These are phyloP conservation scores for Xylariaceae sp. DNA, from an alignment of 2,329 filamentous ascomycete species.

Conservation along the genomic window DNA sequence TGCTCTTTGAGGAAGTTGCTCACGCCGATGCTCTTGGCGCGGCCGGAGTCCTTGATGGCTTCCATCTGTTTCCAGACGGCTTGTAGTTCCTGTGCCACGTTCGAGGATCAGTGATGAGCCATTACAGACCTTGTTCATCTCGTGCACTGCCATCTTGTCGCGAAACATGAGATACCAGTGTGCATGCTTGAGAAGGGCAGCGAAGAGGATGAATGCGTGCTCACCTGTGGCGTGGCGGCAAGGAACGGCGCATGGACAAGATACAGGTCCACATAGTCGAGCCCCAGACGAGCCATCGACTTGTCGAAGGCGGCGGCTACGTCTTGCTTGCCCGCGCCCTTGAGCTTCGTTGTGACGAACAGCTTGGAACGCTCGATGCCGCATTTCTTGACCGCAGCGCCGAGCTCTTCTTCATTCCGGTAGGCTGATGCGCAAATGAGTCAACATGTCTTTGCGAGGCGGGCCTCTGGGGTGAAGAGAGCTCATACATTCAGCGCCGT, in stretches of 20 bases:
- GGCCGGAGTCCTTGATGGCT: slow-evolving; percentile 62
- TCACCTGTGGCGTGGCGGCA: slow-evolving; percentile 30
- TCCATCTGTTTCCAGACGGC: slow-evolving; percentile 56
- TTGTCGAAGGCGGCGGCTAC: slow-evolving; percentile 49
- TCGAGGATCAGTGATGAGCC: slow-evolving; percentile 18
- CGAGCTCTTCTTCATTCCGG: slow-evolving; percentile 65
- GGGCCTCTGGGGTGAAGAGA: too few relatives aligned
- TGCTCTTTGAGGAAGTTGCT: slow-evolving; percentile 65
- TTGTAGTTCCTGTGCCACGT: slow-evolving; percentile 43
- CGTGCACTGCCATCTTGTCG: too few relatives aligned
- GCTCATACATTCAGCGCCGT: slow-evolving; percentile 66
- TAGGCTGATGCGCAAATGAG: too few relatives aligned
- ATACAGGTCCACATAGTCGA: slow-evolving; percentile 71
- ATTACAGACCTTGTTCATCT: too few relatives aligned
- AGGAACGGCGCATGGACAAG: slow-evolving; percentile 57
- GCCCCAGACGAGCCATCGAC: slow-evolving; percentile 60
- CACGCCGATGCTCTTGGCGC: slow-evolving; percentile 68
- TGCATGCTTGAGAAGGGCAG: too few relatives aligned
- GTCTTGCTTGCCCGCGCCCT: slow-evolving; percentile 34
- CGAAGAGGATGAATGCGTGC: too few relatives aligned
- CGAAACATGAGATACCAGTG: too few relatives aligned
- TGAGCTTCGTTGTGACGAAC: slow-evolving; percentile 62
- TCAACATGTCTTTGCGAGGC: too few relatives aligned
- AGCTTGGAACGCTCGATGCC: slow-evolving; percentile 63
- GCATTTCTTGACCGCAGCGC: slow-evolving; percentile 63